Evolutionary conservation across 495 filamentous ascomycete species (phyloP).

Genomic region (Aspergillus indologenus): DNA sequence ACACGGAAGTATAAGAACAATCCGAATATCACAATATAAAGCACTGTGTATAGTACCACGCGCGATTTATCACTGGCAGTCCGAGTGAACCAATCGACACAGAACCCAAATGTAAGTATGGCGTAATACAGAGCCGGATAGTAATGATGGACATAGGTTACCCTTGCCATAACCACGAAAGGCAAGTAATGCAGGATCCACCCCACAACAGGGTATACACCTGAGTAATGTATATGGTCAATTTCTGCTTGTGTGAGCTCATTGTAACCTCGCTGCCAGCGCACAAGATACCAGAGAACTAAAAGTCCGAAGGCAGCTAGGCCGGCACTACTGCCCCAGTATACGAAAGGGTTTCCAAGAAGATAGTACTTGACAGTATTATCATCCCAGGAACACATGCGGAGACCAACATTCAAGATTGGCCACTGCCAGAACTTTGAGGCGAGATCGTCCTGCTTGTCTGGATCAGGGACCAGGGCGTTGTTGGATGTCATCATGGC

Average conservation of each 20-base stretch:
- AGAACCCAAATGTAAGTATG: constrained; percentile 84
- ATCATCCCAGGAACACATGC: constrained; percentile 99
- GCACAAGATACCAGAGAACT: constrained; percentile 79
- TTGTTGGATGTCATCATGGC: constrained; percentile 99
- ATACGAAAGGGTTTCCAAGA: constrained; percentile 92
- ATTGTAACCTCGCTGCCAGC: constrained; percentile 92
- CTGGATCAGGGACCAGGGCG: constrained; percentile 92
- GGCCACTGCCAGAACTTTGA: constrained; percentile 99
- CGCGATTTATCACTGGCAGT: constrained; percentile 56
- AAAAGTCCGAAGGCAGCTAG: constrained; percentile 69
- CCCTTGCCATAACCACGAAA: constrained; percentile 95
- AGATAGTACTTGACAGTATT: constrained; percentile 96
- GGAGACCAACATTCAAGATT: constrained; percentile 86
- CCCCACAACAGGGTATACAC: constrained; percentile 84
- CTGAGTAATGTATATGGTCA: constrained; percentile 90
- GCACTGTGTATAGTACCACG: constrained; percentile 61
- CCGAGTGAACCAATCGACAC: constrained; percentile 75
- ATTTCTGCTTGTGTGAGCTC: constrained; percentile 78
- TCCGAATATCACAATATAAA: constrained; percentile 71
- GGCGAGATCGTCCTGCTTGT: constrained; percentile 97
- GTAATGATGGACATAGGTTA: constrained; percentile 99
- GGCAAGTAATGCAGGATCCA: constrained; percentile 97
- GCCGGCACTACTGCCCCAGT: constrained; percentile 86
- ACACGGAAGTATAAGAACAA: constrained; percentile 86
- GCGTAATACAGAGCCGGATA: constrained; percentile 99